Percentiles rank a stretch among this genome's conserved stretches.
These are phyloP conservation scores for Aquilaria sinensis DNA, from an alignment of 345 rosid species.

Conservation along the genomic window DNA sequence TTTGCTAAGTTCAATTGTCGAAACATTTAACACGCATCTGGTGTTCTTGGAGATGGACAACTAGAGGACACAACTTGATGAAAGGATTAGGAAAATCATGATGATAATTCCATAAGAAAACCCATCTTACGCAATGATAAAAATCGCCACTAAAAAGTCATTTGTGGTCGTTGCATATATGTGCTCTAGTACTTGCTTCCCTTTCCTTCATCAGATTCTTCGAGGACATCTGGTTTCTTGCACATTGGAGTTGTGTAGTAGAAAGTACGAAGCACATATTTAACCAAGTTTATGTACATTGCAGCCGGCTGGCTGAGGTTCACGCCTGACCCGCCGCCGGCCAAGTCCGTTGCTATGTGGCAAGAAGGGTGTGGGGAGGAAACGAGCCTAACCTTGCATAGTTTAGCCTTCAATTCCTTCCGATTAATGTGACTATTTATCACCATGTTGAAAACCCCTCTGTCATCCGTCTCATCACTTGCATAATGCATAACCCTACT, in stretches of 20 bases:
- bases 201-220: not conserved
- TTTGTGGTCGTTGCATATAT: too few relatives aligned
- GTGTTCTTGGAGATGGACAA: too few relatives aligned
- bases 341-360: conserved; percentile 55
- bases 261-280: conserved; percentile 41
- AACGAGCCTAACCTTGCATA: conserved; percentile 57
- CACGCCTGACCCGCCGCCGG: conserved; percentile 51
- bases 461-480: conserved; percentile 56
- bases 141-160: too few relatives aligned
- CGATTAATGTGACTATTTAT: conserved; percentile 35
- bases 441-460: conserved; percentile 48
- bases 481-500: conserved; percentile 45
- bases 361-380: conserved; percentile 62
- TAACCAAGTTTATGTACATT: conserved; percentile 38
- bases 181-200: conserved; percentile 15
- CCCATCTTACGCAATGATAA: too few relatives aligned
- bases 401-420: conserved; percentile 32
- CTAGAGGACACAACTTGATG: too few relatives aligned
- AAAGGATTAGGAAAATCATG: too few relatives aligned
- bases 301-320: conserved; percentile 38
- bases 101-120: too few relatives aligned
- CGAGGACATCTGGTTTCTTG: conserved; percentile 32
- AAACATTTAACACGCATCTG: too few relatives aligned
- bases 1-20: too few relatives aligned
- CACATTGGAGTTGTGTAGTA: conserved; percentile 70